Evolutionary conservation across 2,329 filamentous ascomycete genomes (phyloP), one percentile per base, ranked within the genome.

Genomic region (Geosmithia morbida): DNA sequence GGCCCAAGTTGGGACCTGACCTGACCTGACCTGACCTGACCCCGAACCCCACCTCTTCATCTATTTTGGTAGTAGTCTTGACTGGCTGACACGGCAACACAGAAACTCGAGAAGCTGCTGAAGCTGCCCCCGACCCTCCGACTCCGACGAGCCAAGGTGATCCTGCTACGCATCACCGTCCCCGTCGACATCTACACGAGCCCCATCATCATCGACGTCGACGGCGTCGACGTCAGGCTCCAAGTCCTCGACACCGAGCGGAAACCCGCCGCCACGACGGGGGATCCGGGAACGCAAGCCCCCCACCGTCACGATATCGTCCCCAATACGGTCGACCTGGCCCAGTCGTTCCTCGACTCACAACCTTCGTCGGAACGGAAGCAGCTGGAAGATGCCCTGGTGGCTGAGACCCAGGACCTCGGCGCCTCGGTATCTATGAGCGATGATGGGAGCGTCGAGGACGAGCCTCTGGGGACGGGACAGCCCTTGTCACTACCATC

Each of bases 161-260:
- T 84, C 2, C 71, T 84, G 7, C 75, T 97, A 20, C 83, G 85
- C 56, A 69, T 96, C 47, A 94, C 84, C 7, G 75, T 97, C 46
- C 87, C 90, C 13, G 82, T 92, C 60, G 87, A 96, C 62, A 82
- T 96, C 53, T 88, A 89, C 62, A 83, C 80, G 47, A 89, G 83
- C 54, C 82, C 87, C 26, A 94, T 97, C 59, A 71, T 77, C 29
- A 78, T 90, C 56, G 85, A 95, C 58, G 74, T 90, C 19, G 80
- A 90, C 55, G 88, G 87, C 18, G 78, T 96, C 51, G 77, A 89
- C 53, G 74, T 94, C 30, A 75, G 80, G 50, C 58, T 86, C 20
- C 72, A 71, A 54, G 68, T 87, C 33, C 55, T 68, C 55, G 51
- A 51, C 22, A 44, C 51, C 16, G 60, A 59, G 16, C 56, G 66